These are phyloP conservation scores for Tuber magnatum DNA, from an alignment of 495 filamentous ascomycete species.

Conservation along the genomic window DNA sequence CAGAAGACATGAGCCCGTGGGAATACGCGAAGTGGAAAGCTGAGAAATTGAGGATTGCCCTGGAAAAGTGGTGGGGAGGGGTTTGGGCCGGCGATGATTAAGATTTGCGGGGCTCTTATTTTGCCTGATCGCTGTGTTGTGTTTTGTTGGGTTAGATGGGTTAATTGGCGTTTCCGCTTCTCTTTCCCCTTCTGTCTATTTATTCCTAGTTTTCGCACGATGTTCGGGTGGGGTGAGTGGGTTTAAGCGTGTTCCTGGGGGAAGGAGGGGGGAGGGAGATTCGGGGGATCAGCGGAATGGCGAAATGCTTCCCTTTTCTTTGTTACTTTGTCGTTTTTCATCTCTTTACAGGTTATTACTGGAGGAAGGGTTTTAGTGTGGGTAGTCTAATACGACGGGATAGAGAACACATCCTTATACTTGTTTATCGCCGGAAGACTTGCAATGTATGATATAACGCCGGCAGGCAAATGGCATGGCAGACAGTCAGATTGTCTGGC, in stretches of 20 bases:
- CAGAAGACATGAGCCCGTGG: slow-evolving; percentile 26
- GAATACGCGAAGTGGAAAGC: slow-evolving; percentile 34
- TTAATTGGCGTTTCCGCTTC: slow-evolving; percentile 9
- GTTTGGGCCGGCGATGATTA: slow-evolving; percentile 26
- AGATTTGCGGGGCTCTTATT: not conserved
- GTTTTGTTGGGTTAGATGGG: slow-evolving; percentile 2
- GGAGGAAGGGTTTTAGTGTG: not conserved
- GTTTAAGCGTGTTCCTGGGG: not conserved
- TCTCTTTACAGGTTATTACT: not conserved
- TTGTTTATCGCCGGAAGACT: not conserved
- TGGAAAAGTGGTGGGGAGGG: slow-evolving; percentile 37
- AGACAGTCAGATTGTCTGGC: not conserved
- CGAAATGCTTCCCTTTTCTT: not conserved
- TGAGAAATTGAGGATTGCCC: slow-evolving; percentile 33
- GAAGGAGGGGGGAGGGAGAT: not conserved
- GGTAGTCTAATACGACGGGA: not conserved
- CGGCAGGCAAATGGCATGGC: not conserved
- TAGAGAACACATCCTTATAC: not conserved
- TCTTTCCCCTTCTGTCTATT: slow-evolving; percentile 3
- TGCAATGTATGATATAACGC: no score
- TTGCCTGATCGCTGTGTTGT: not conserved
- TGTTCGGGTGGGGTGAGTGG: not conserved
- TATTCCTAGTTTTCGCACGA: not conserved
- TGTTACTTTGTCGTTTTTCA: not conserved
- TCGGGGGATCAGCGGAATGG: not conserved